Conservation (phyloP, 176 grass and related monocot species). For the Oryza glaberrima region DNA sequence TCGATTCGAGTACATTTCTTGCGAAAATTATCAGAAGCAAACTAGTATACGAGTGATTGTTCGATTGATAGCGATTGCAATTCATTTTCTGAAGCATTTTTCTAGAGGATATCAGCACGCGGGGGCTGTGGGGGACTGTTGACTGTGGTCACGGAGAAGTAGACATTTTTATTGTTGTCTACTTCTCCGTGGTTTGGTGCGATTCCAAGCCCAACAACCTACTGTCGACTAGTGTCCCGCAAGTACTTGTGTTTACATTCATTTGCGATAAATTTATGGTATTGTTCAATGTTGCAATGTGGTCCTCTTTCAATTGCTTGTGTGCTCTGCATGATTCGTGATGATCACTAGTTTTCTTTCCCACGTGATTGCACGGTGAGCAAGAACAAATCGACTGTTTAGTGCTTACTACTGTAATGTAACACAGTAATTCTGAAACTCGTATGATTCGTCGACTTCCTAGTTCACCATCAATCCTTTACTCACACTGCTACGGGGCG, state of each 20-base stretch:
- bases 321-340: neutral
- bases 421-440: neutral
- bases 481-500: neutral
- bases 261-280: neutral
- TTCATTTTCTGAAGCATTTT: neutral
- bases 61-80: no score
- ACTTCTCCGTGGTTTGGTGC: neutral
- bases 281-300: neutral
- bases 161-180: neutral
- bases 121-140: no score
- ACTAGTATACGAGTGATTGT: no score
- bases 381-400: neutral
- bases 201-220: neutral
- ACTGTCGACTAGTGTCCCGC: neutral
- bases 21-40: no score
- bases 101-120: neutral
- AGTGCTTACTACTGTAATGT: neutral
- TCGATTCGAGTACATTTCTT: no score
- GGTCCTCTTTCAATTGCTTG: neutral
- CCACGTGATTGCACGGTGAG: neutral
- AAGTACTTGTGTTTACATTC: neutral
- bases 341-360: neutral
- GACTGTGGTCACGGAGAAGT: no score
- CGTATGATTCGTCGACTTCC: neutral
- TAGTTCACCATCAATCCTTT: neutral